Evolutionary conservation across 495 filamentous ascomycete species (phyloP).

Genomic region (Cudoniella acicularis): DNA sequence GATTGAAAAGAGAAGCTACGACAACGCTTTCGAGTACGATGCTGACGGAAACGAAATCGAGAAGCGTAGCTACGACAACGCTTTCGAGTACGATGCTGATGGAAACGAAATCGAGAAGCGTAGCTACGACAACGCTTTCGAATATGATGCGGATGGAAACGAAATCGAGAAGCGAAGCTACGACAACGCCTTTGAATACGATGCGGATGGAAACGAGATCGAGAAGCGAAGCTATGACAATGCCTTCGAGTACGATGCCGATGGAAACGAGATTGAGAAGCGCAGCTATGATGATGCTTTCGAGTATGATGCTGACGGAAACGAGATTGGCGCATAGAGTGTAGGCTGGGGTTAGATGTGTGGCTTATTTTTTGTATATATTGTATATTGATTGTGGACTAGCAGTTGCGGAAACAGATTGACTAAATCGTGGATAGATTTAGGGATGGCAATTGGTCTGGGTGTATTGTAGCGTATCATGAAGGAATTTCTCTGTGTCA

Average conservation of each 20-base stretch:
- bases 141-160: slow-evolving; percentile 10
- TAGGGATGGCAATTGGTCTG: too few species aligned
- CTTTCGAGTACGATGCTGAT: slow-evolving; percentile 9
- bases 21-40: slow-evolving; percentile 11
- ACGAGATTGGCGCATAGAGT: slow-evolving; percentile 7
- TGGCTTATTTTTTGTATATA: not conserved
- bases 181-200: slow-evolving; percentile 10
- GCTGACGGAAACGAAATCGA: slow-evolving; percentile 12
- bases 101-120: slow-evolving; percentile 12
- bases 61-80: slow-evolving; percentile 2
- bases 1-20: slow-evolving; percentile 3
- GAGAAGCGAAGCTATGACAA: slow-evolving; percentile 4
- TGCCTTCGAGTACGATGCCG: slow-evolving; percentile 8
- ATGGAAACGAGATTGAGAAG: slow-evolving; percentile 9
- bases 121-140: slow-evolving; percentile 5
- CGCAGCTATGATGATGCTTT: slow-evolving; percentile 6
- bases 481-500: too few species aligned
- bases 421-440: not conserved
- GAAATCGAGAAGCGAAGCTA: slow-evolving; percentile 6
- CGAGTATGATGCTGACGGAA: slow-evolving; percentile 11
- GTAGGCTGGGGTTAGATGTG: not conserved
- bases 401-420: not conserved
- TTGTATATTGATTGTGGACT: too few species aligned
- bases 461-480: too few species aligned
- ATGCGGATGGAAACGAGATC: slow-evolving; percentile 12